Evolutionary conservation across 139 green algal species (phyloP), one percentile per base, ranked within the genome.

Genomic region (Desmodesmus armatus): DNA sequence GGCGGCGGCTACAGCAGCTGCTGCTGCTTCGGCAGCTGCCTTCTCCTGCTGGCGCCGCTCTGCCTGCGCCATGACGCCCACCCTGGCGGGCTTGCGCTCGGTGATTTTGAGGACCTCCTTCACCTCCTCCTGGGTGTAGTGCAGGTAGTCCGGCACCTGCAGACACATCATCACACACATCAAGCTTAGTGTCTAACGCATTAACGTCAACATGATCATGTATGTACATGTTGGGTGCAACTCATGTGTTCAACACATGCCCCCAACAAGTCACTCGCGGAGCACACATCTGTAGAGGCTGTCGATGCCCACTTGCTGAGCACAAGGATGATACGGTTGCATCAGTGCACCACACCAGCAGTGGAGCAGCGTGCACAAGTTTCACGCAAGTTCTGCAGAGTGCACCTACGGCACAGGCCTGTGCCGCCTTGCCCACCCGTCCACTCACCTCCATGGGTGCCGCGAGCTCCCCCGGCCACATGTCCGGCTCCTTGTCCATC

Each of bases 401-500:
- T 17, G 51, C 15, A 13, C 15, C 51, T 27, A 62, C 15, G 15
- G 51, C n/a, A n/a, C n/a, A n/a, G n/a, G n/a, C n/a, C n/a, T n/a
- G n/a, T n/a, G n/a, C n/a, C n/a, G n/a, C n/a, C n/a, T n/a, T n/a
- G n/a, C n/a, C n/a, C n/a, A n/a, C n/a, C 2, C 37, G 13, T 5
- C 37, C 11, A 39, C 76, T 19, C 55, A 82, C 76, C 76, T 82
- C 76, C 25, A 58, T 9, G 17, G 76, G 76, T n/a, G 33, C 31
- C 25, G 55, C 58, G 23, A 82, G 53, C 55, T 82, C 75, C 6
- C 58, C 74, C 0, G 89, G 86, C 86, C 89, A 92, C n/a, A n/a
- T n/a, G 2, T 82, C 23, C 31, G 88, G n/a, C 58, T 94, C 87
- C n/a, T 7, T 13, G 65, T 95, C 90, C 55, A 94, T 49, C 3